phyloP scores from a whole-genome alignment of 768 basidiomycete genomes.

The Boletus huronensis region DNA sequence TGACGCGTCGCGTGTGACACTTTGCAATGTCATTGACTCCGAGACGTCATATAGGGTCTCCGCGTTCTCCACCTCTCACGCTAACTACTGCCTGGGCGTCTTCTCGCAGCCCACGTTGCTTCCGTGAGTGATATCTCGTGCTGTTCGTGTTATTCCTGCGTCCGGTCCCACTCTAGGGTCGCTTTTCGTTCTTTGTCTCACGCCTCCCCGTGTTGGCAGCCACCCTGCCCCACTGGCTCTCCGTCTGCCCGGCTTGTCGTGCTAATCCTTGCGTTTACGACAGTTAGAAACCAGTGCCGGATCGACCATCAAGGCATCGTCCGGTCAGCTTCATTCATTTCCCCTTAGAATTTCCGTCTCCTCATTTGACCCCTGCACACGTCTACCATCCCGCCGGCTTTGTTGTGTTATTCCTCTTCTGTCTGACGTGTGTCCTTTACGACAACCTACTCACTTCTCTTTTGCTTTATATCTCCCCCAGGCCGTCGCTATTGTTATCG shows the following conservation, averaged over 20 bases:
- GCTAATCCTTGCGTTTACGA: background rate
- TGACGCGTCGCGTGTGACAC: slow-evolving; percentile 6
- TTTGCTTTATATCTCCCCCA: slow-evolving; percentile 14
- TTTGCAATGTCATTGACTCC: slow-evolving; percentile 14
- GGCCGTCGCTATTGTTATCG: slow-evolving; percentile 9
- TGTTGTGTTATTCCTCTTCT: slow-evolving; percentile 10
- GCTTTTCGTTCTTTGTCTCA: background rate
- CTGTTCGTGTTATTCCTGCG: background rate
- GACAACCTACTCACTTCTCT: slow-evolving; percentile 13
- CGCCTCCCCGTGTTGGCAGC: background rate
- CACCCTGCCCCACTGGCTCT: background rate
- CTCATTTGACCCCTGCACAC: slow-evolving; percentile 1
- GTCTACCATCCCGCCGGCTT: background rate
- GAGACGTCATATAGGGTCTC: slow-evolving; percentile 16
- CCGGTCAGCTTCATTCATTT: slow-evolving; percentile 29
- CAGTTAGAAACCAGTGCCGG: slow-evolving; percentile 5
- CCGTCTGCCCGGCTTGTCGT: background rate
- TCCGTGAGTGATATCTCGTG: slow-evolving; percentile 14
- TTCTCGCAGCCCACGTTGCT: slow-evolving; percentile 19
- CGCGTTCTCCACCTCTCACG: slow-evolving; percentile 19
- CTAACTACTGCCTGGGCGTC: background rate
- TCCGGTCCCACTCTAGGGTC: background rate
- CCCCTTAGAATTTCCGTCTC: slow-evolving; percentile 12
- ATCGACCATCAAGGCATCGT: slow-evolving; percentile 22
- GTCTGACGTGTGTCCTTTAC: slow-evolving; percentile 10